Evolutionary conservation across 495 filamentous ascomycete species (phyloP), one percentile per base, ranked within the genome.

Genomic region (Penicillium arizonense): DNA sequence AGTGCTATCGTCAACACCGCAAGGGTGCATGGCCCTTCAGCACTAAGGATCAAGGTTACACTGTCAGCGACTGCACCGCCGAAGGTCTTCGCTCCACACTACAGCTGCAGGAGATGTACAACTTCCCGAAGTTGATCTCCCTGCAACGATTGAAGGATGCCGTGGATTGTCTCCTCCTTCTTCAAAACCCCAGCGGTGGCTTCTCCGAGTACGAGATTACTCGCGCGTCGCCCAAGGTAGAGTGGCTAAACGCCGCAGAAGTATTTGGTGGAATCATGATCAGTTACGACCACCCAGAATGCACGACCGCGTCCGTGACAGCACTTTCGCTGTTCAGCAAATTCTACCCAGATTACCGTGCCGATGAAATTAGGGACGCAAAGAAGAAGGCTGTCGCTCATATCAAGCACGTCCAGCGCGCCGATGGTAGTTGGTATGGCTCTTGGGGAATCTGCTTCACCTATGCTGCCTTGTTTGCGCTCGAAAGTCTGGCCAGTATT

Each of bases 211-310:
- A 97, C 59, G 94, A 98, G 57, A 83, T 85, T 1, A 85, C 82
- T 2, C 85, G 94, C 4, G 93, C 84, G 1, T 87, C 88, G 1
- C 74, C 87, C 44, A 82, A 81, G 67, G 61, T 97, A 33, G 94
- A 98, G 62, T 77, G 82, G 60, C 77, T 98, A 4, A 98, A 98
- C 63, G 93, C 91, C 2, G 95, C 94, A 13, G 95, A 97, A 64
- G 93, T 98, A 0, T 98, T 98, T 63, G 95, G 92, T 13, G 81
- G 85, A 11, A 97, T 98, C 67, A 97, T 98, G 94, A 86, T 97
- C 34, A 90, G 96, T 55, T 98, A 97, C 67, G 91, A 96, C 61
- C 96, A 97, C 58, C 92, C 93, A 1, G 94, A 98, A 66, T 98
- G 95, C 70, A 97, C 94, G 2, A 97, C 95, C 2, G 92, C 94